Base-by-base conservation (phyloP, 2,329 filamentous ascomycete genomes). In the Tolypocladium tundrense region DNA sequence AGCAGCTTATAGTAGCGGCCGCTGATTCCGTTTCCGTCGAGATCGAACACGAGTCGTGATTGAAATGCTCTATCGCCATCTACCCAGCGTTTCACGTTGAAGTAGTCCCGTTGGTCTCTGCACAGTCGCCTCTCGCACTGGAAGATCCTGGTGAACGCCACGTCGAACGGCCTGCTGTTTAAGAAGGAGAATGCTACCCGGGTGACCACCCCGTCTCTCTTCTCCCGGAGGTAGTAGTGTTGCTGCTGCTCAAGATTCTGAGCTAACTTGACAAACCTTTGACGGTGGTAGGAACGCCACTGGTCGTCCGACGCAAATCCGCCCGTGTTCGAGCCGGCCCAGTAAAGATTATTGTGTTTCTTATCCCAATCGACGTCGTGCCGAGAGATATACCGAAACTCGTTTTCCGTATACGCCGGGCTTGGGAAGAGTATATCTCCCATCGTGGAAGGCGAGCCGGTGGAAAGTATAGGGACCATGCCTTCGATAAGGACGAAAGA, bases 1-100 rank as follows among this genome's bases (percentile, higher is more conserved):
- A 85, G 66, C 0, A 83, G 66, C 42, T 75, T 74, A 62, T 80
- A 79, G 63, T 74, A 85, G 0, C 81, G 75, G 0, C 79, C 81
- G 37, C 77, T 81, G 59, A 81, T 78, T 2, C 78, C 77, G 63
- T 84, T 83, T 1, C 81, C 82, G 64, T 84, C 82, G 2, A 82
- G 59, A 58, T 84, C 82, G 57, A 83, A 76, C 0, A 74, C 75
- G 1, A 81, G 68, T 1, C 68, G 70, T 1, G 73, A 77, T 0
- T 51, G 54, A 2, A 79, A 62, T 0, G 75, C 70, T 24, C 65
- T 64, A 52, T 74, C 67, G 19, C 69, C 68, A 52, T 68, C 60
- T 4, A 67, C 69, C 68, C 70, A 73, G 0, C 67, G 60, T 24
- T 67, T 69, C 1, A 64, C 40, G 19, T 60, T 57, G 55, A 75